phyloP scores from a whole-genome alignment of 1,284 basidiomycete species.

The Ceratobasidium sp. region DNA sequence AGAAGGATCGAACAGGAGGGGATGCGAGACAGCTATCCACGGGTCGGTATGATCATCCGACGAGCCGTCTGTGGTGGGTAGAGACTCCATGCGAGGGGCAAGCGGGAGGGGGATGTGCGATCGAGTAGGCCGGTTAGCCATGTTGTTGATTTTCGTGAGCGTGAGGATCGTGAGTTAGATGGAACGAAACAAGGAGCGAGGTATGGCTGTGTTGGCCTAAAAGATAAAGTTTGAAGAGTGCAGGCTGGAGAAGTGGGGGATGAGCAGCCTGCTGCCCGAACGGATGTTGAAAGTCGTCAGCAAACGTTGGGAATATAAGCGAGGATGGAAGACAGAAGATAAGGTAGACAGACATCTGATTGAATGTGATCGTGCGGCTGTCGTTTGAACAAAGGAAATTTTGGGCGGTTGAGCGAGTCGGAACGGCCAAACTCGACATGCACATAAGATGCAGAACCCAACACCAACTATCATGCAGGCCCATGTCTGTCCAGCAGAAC shows the following conservation, averaged over 20 bases:
- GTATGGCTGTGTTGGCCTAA: background rate
- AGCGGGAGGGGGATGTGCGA: background rate
- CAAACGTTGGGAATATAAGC: background rate
- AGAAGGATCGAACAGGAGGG: background rate
- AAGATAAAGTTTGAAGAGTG: background rate
- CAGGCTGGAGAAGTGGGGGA: too few relatives aligned
- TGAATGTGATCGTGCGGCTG: background rate
- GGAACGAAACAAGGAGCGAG: constrained; percentile 3
- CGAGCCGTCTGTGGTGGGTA: background rate
- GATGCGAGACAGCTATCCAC: constrained; percentile 19
- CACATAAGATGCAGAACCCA: too few relatives aligned
- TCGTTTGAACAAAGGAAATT: background rate
- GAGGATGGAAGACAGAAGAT: background rate
- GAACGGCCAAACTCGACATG: background rate
- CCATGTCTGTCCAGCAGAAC: background rate
- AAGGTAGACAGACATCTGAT: background rate
- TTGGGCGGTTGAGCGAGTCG: background rate
- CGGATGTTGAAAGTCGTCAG: constrained; percentile 10
- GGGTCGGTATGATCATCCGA: constrained; percentile 23
- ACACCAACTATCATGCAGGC: too few relatives aligned
- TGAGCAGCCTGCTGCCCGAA: constrained; percentile 27
- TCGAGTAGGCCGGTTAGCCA: too few relatives aligned
- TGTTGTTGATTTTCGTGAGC: background rate
- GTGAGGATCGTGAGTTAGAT: background rate
- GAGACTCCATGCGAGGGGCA: constrained; percentile 3